A percentile compares a stretch with the other conserved stretches of the same genome.
Conservation (phyloP, 140 eudicot species). For the Cichorium intybus region DNA sequence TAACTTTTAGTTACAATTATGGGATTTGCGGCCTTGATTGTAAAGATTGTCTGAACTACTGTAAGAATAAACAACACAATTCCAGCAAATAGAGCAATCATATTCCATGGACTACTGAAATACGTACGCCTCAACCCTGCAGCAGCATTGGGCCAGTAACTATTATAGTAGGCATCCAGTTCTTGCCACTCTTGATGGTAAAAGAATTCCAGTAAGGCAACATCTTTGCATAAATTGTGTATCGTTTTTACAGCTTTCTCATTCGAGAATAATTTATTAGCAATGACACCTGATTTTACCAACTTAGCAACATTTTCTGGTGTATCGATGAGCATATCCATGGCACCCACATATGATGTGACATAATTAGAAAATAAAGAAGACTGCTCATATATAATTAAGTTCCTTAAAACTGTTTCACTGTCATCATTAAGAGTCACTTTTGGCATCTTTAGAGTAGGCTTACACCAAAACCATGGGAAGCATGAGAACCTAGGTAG, state of each 20-base stretch:
- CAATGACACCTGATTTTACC: not conserved
- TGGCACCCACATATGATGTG: not conserved
- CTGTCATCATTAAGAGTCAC: not conserved
- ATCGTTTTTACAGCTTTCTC: not conserved
- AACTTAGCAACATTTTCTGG: not conserved
- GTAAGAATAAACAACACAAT: no score
- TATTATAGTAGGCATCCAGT: not conserved
- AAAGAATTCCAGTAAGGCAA: not conserved
- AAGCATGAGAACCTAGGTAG: no score
- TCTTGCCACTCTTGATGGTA: not conserved
- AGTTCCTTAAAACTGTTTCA: not conserved
- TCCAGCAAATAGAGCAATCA: no score
- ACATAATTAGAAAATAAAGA: not conserved
- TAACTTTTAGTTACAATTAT: no score
- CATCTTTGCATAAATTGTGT: not conserved
- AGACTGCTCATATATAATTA: not conserved
- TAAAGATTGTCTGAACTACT: no score
- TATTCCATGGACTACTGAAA: conserved; percentile 1
- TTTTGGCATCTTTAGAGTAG: not conserved
- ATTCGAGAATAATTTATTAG: not conserved
- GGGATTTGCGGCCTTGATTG: no score
- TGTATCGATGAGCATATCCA: not conserved
- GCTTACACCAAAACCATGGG: conserved; percentile 5
- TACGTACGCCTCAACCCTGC: not conserved
- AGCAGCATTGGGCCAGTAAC: not conserved